Conservation (phyloP, 2,329 filamentous ascomycete species). For the Trichoderma harzianum region DNA sequence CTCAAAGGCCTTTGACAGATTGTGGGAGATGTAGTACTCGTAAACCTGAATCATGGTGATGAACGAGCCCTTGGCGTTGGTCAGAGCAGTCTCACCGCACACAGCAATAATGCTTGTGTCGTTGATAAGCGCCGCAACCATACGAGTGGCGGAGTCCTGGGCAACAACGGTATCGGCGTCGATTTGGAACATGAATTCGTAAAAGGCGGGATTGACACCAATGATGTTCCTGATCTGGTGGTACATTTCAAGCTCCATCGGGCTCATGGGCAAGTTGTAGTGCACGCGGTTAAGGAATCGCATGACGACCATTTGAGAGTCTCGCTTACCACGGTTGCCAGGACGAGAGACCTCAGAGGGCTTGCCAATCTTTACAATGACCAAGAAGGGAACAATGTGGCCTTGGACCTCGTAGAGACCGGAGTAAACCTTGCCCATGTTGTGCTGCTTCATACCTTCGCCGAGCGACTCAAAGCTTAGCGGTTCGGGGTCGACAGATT, state of each 20-base stretch:
- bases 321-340: constrained; percentile 98
- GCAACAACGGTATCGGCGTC: constrained; percentile 96
- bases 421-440: constrained; percentile 99
- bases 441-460: constrained; percentile 95
- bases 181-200: constrained; percentile 94
- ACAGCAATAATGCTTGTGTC: constrained; percentile 92
- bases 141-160: constrained; percentile 82
- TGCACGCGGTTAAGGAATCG: constrained; percentile 98
- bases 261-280: constrained; percentile 95
- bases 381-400: constrained; percentile 95
- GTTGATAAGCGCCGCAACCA: constrained; percentile 85
- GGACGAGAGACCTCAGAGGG: constrained; percentile 92
- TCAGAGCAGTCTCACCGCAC: constrained; percentile 91
- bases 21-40: constrained; percentile 99
- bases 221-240: constrained; percentile 99
- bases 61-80: constrained; percentile 88
- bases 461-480: constrained; percentile 95
- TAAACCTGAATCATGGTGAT: constrained; percentile 99
- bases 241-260: constrained; percentile 95
- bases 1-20: constrained; percentile 94
- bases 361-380: constrained; percentile 96
- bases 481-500: constrained; percentile 90
- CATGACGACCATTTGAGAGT: constrained; percentile 98
- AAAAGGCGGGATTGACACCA: constrained; percentile 96
- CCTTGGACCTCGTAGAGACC: constrained; percentile 96